A percentile compares a stretch with the other conserved stretches of the same genome.
These are phyloP conservation scores for Sergeia podlipaevii DNA, from an alignment of 208 protist species.

Conservation along the genomic window DNA sequence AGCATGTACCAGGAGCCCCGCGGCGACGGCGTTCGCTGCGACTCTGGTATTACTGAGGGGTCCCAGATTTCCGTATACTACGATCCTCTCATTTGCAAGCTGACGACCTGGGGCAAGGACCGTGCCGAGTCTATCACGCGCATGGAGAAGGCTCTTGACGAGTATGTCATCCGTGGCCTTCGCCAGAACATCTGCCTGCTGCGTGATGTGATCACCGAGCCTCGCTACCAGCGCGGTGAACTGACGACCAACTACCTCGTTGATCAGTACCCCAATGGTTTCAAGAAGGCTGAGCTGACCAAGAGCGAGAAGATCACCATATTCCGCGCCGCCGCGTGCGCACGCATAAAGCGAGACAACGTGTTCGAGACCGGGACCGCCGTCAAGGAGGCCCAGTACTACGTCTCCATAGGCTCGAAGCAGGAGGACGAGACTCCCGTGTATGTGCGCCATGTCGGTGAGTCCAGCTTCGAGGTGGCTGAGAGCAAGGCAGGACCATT, in stretches of 20 bases:
- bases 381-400: slow-evolving; percentile 12
- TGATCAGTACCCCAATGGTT: slow-evolving; percentile 30
- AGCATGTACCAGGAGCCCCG: slow-evolving; percentile 30
- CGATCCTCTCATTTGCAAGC: slow-evolving; percentile 98
- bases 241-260: slow-evolving; percentile 85
- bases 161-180: slow-evolving; percentile 90
- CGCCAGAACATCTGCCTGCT: slow-evolving; percentile 88
- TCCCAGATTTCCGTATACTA: slow-evolving; percentile 92
- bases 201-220: slow-evolving; percentile 45
- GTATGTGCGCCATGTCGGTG: slow-evolving; percentile 18
- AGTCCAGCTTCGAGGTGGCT: slow-evolving; percentile 25
- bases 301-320: slow-evolving; percentile 20
- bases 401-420: slow-evolving; percentile 15
- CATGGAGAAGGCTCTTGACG: slow-evolving; percentile 66
- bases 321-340: slow-evolving; percentile 14
- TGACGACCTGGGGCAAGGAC: slow-evolving; percentile 89
- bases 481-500: slow-evolving; percentile 10
- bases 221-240: slow-evolving; percentile 49
- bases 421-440: slow-evolving; percentile 20
- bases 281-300: slow-evolving; percentile 24
- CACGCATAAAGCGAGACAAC: slow-evolving; percentile 21
- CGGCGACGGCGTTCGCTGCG: slow-evolving; percentile 51
- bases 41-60: slow-evolving; percentile 80
- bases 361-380: slow-evolving; percentile 5
- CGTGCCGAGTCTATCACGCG: slow-evolving; percentile 65